phyloP scores from a whole-genome alignment of 495 filamentous ascomycete genomes.

The Talaromyces adpressus region DNA sequence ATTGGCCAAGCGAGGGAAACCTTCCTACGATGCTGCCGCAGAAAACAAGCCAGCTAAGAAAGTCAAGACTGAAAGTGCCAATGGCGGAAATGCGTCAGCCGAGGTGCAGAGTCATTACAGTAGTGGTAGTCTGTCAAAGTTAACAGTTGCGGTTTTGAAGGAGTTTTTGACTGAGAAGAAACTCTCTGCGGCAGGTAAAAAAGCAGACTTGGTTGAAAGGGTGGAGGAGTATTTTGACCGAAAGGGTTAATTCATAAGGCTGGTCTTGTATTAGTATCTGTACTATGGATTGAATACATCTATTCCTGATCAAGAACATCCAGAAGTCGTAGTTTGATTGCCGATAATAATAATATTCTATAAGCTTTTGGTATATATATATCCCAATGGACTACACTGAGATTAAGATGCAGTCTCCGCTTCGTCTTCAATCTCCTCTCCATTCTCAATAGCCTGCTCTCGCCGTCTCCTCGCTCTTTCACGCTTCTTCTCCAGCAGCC shows the following conservation, averaged over 20 bases:
- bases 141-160: conserved; percentile 66
- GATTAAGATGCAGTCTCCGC: not conserved
- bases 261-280: not conserved
- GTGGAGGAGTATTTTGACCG: conserved; percentile 71
- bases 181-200: conserved; percentile 59
- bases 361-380: not conserved
- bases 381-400: too few relatives aligned
- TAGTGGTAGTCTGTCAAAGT: conserved; percentile 57
- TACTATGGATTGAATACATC: not conserved
- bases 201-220: conserved; percentile 70
- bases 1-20: conserved; percentile 40
- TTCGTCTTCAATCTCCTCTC: conserved; percentile 59
- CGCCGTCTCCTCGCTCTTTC: conserved; percentile 59
- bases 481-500: conserved; percentile 76
- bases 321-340: not conserved
- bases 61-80: conserved; percentile 37
- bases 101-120: conserved; percentile 56
- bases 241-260: conserved; percentile 20
- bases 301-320: not conserved
- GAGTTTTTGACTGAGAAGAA: conserved; percentile 57
- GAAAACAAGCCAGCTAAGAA: conserved; percentile 38
- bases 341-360: not conserved
- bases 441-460: conserved; percentile 63
- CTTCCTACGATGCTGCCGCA: conserved; percentile 18
- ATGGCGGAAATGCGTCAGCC: conserved; percentile 33